phyloP scores from a whole-genome alignment of 495 filamentous ascomycete genomes.

The Ramalina intermedia region DNA sequence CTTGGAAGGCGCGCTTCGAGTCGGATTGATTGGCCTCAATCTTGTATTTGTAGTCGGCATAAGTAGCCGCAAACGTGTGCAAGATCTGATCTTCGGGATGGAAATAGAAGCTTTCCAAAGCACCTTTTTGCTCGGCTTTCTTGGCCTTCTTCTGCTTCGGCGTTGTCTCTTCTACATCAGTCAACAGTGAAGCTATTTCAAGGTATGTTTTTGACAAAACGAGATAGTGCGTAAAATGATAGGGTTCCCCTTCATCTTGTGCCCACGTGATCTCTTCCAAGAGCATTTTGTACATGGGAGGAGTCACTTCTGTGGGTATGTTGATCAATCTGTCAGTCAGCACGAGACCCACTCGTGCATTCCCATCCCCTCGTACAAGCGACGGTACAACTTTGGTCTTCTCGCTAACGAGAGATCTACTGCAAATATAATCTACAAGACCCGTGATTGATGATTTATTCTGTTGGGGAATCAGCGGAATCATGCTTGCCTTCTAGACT shows the following conservation, averaged over 20 bases:
- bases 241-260: conserved; percentile 80
- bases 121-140: conserved; percentile 25
- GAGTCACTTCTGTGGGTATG: conserved; percentile 78
- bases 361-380: conserved; percentile 15
- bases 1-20: conserved; percentile 86
- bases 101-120: conserved; percentile 58
- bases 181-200: conserved; percentile 70
- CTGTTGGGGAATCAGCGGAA: conserved; percentile 20
- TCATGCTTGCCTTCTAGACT: background rate
- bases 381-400: background rate
- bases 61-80: conserved; percentile 51
- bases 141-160: conserved; percentile 63
- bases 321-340: conserved; percentile 89
- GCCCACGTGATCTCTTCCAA: conserved; percentile 85
- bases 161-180: conserved; percentile 50
- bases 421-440: conserved; percentile 54
- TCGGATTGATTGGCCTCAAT: conserved; percentile 71
- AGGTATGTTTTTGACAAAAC: conserved; percentile 80
- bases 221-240: conserved; percentile 84
- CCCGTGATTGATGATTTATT: conserved; percentile 54
- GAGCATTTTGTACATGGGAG: conserved; percentile 94
- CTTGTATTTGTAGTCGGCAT: conserved; percentile 56
- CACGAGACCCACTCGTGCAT: conserved; percentile 61
- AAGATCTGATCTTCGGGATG: conserved; percentile 94
- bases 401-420: background rate